Conservation (phyloP, 257 asterid species). For the Solanum rostratum region DNA sequence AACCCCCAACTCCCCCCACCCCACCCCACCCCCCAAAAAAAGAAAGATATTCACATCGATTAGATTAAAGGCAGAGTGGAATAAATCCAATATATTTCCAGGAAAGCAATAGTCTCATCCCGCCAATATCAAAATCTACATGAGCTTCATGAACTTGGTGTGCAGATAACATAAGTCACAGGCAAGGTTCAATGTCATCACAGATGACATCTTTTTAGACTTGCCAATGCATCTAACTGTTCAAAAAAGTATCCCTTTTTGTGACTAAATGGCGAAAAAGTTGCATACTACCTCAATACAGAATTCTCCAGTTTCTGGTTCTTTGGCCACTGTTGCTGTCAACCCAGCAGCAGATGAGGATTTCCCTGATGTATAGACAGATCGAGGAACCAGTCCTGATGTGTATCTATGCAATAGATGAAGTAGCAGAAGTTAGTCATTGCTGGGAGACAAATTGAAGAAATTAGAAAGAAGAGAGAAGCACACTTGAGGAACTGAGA, state of each 20-base stretch:
- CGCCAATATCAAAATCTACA: neutral
- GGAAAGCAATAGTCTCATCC: neutral
- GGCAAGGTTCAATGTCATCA: neutral
- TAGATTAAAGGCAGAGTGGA: neutral
- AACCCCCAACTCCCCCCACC: no score
- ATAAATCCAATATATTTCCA: neutral
- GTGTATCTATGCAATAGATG: slow-evolving; percentile 49
- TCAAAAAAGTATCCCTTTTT: neutral
- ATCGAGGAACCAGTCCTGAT: slow-evolving; percentile 80
- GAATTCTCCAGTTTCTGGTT: slow-evolving; percentile 99
- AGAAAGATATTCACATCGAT: neutral
- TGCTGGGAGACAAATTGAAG: neutral
- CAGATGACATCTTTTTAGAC: neutral
- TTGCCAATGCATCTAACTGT: neutral
- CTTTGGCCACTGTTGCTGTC: slow-evolving; percentile 99
- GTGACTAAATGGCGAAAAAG: neutral
- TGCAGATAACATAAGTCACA: neutral
- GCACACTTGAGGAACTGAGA: slow-evolving; percentile 90
- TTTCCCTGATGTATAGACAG: slow-evolving; percentile 96
- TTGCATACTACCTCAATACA: slow-evolving; percentile 72
- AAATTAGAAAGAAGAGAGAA: neutral
- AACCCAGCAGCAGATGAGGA: slow-evolving; percentile 99
- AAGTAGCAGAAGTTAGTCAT: neutral
- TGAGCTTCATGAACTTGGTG: neutral
- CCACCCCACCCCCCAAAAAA: neutral